Evolutionary conservation across 345 rosid species (phyloP), one percentile per base, ranked within the genome.

Genomic region (Salix arbutifolia): DNA sequence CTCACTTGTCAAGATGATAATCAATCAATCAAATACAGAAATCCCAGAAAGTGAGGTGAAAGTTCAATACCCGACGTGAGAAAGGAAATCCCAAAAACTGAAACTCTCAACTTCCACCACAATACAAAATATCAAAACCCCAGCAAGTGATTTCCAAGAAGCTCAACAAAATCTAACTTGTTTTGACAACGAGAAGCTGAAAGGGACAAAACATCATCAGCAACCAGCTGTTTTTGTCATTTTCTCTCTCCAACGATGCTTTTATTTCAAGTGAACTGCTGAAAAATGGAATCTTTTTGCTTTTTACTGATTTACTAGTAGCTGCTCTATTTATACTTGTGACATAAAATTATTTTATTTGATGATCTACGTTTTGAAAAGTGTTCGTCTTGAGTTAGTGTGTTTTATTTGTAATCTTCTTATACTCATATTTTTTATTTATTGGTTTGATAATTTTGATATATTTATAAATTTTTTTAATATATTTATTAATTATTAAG

Each of bases 11-110:
- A 46, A 74, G 65, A 70, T 64, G 37, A n/a, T 21, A 42, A 62
- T 70, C 50, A 70, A 62, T 62, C 50, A 70, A 60, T 62, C 64
- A 35, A 35, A 26, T 25, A 64, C 48, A 33, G 11, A 52, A 44
- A 10, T 17, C 69, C 53, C 31, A 26, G 28, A 10, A 10, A 58
- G 5, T 58, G 60, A 77, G 61, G 62, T 16, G 30, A 37, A 6
- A 18, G n/a, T 65, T 44, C 21, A 71, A 65, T 68, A 76, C 64
- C 71, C 48, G 75, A 46, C 33, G 17, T 37, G 73, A 10, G 65
- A 67, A 53, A 50, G 17, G 37, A 50, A 25, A 23, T 50, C 37
- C 52, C 10, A 33, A 26, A 8, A 58, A 58, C 14, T 4, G 3
- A 53, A 8, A 46, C n/a, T 40, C 42, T 16, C 62, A 58, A n/a